Conservation (phyloP, 768 basidiomycete genomes). For the Coprinopsis cinerea region DNA sequence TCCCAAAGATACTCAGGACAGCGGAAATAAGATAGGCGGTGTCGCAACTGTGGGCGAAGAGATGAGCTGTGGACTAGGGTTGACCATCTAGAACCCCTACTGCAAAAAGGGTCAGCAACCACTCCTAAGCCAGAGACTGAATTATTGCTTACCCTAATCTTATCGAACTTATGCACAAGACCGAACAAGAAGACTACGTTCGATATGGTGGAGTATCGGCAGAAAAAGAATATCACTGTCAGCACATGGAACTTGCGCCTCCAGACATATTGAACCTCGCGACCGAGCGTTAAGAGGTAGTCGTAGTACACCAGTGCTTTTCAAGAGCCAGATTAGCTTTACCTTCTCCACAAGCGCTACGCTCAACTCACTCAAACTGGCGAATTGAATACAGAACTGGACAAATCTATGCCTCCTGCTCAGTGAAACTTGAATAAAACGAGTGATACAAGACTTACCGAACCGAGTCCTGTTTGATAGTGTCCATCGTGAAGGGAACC, state of each 20-base stretch:
- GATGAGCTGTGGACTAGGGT: background rate
- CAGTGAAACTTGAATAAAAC: too few species aligned
- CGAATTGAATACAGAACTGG: slow-evolving; percentile 6
- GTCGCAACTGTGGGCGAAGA: slow-evolving; percentile 9
- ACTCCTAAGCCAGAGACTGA: background rate
- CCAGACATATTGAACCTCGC: slow-evolving; percentile 11
- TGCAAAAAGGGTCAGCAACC: background rate
- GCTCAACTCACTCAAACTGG: slow-evolving; percentile 6
- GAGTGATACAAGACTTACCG: too few species aligned
- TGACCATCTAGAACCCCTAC: background rate
- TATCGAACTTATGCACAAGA: slow-evolving; percentile 1
- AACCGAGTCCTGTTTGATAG: too few species aligned
- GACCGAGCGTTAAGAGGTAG: slow-evolving; percentile 11
- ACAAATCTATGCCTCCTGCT: slow-evolving; percentile 2
- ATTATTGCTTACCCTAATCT: background rate
- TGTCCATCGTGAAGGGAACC: too few species aligned
- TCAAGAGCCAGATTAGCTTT: background rate
- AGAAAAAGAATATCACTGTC: slow-evolving; percentile 7
- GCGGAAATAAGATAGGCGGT: slow-evolving; percentile 3
- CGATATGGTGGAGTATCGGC: slow-evolving; percentile 7
- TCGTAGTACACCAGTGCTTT: slow-evolving; percentile 10
- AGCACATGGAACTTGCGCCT: background rate
- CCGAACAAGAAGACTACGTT: slow-evolving; percentile 6
- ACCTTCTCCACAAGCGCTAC: too few species aligned
- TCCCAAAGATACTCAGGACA: slow-evolving; percentile 2